A percentile compares a stretch with the other conserved stretches of the same genome.
Conservation (phyloP, 75 land plant species). For the Adiantum capillusveneris region DNA sequence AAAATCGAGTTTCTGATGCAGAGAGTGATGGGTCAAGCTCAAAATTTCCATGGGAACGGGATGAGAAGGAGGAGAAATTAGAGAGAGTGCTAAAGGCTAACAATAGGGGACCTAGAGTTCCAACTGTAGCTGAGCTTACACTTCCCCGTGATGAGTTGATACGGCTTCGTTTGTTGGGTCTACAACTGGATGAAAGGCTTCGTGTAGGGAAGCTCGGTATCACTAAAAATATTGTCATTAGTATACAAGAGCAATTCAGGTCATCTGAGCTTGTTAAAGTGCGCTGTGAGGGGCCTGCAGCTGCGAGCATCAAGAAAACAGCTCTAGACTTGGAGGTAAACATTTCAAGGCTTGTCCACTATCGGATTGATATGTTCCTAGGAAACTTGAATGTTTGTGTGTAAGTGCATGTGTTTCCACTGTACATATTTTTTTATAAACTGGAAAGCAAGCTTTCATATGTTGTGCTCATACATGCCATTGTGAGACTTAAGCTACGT, state of each 20-base stretch:
- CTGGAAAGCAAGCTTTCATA: no score
- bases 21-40: constrained; percentile 18
- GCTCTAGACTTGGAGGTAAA: constrained; percentile 83
- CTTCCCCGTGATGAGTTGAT: constrained; percentile 60
- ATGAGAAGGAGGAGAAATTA: constrained; percentile 16
- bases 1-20: constrained; percentile 53
- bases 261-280: constrained; percentile 67
- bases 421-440: no score
- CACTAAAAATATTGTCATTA: constrained; percentile 56
- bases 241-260: constrained; percentile 66
- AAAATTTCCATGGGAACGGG: constrained; percentile 24
- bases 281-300: constrained; percentile 61
- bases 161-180: constrained; percentile 48
- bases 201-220: constrained; percentile 64
- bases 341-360: no score
- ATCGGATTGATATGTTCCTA: no score
- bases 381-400: no score
- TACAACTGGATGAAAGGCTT: constrained; percentile 37
- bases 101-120: background rate
- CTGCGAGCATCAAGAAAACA: constrained; percentile 76
- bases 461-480: no score
- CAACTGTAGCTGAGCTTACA: constrained; percentile 46
- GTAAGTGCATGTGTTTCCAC: no score
- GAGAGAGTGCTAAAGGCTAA: constrained; percentile 51
- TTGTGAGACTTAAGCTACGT: no score